Evolutionary conservation across 2,329 filamentous ascomycete genomes (phyloP), one percentile per base, ranked within the genome.

Genomic region (Curvularia spicifera): DNA sequence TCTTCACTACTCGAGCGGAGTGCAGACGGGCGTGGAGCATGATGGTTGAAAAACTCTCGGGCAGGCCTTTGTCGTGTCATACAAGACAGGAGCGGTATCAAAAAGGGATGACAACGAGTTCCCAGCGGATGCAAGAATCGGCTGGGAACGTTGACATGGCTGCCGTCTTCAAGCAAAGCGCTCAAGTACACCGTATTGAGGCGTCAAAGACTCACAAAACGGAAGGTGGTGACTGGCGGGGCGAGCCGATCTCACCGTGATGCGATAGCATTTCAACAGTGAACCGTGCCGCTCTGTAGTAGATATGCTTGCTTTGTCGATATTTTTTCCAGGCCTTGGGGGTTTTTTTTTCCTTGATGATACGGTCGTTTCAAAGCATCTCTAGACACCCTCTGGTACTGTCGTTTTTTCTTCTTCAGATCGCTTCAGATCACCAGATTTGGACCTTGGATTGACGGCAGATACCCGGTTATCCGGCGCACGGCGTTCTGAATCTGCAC

Each of bases 1-100:
- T 87, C 5, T 71, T 67, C 18, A 73, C 71, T 0, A 71, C 71
- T 0, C 71, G 70, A 60, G 39, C 59, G 0, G 73, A 75, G 40
- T 72, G 67, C 39, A 70, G 63, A 31, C 64, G 66, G 15, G 69
- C 68, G 5, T 59, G 60, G 9, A 48, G 46, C 13, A 54, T 59
- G 26, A 26, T 58, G 2, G 33, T 65, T 39, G 42, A 50, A 4
- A 60, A 51, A 31, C 1, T 70, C n/a, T 59, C 37, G 8, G 61
- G 63, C 22, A 49, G 45, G 28, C 28, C 43, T 46, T 26, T 46
- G 4, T 33, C 22, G 20, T 49, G 31, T 22, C 60, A 53, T 18
- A 43, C 49, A 18, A 46, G 24, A 18, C 48, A 22, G 18, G 49
- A 46, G 31, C 2, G 13, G 18, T 53, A 45, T 28, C 29, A 45